Evolutionary conservation across 768 basidiomycete genomes (phyloP).

Genomic region (Lactarius hatsudake): DNA sequence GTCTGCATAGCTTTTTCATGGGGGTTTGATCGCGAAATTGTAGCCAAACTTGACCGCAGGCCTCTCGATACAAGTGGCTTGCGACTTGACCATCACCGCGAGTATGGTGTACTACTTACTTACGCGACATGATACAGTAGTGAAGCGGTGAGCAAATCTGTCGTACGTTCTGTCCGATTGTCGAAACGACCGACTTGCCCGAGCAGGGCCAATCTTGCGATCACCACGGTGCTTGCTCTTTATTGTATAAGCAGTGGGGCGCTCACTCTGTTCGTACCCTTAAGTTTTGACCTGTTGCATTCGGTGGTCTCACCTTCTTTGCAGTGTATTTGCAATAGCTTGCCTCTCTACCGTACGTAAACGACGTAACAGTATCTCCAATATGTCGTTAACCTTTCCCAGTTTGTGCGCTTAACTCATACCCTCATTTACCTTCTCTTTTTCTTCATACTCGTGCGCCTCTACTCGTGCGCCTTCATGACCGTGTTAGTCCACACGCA

Average conservation of each 20-base stretch:
- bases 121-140: not conserved
- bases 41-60: not conserved
- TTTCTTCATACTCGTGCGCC: conserved; percentile 3
- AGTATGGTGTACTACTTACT: conserved; percentile 14
- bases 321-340: conserved; percentile 5
- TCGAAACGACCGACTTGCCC: not conserved
- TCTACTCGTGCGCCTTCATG: conserved; percentile 9
- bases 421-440: conserved; percentile 11
- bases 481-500: not conserved
- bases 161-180: not conserved
- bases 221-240: not conserved
- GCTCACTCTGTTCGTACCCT: conserved; percentile 1
- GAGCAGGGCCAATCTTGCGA: not conserved
- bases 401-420: not conserved
- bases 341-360: conserved; percentile 2
- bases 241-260: conserved; percentile 9
- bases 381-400: not conserved
- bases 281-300: not conserved
- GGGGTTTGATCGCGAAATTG: not conserved
- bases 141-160: not conserved
- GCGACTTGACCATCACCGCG: conserved; percentile 7
- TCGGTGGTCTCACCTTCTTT: not conserved
- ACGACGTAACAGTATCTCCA: not conserved
- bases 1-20: not conserved
- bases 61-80: not conserved